Base-by-base conservation (phyloP, 192 early-diverging fungal species). In the Irineochytrium annulatum region DNA sequence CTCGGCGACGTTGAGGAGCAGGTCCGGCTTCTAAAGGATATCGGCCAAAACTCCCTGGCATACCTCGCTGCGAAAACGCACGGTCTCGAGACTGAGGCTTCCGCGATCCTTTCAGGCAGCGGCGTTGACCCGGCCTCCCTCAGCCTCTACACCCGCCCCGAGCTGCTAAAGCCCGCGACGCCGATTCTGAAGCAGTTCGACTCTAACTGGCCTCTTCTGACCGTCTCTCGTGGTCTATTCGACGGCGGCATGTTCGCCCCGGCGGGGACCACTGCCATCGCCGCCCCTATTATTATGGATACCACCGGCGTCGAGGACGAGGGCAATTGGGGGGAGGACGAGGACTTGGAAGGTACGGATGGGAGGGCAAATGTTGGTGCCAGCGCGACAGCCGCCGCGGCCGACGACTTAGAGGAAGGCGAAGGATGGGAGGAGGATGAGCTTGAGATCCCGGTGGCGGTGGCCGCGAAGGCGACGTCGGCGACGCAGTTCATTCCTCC, bases 1-100 rank as follows among this genome's bases (percentile, higher is more conserved):
- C 71, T 96, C 16, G 95, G 94, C 35, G 90, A 97, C 67, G 81
- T 93, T 30, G 90, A 94, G 54, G 94, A 97, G 55, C 94, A 96
- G 34, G 69, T 97, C 34, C 77, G 79, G 14, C 63, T 93, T 22
- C 71, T 97, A 45, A 79, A 83, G 43, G 94, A 97, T 27, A 82
- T 90, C 56, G 92, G 92, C 6, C 94, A 97, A 77, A 70, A 83
- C 88, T 68, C 89, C 14, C 79, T 99, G 35, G 97, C 97, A 3
- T 99, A 97, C 55, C 65, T 97, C 51, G 87, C 94, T 19, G 94
- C 95, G 24, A 87, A 89, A 71, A 86, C 89, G 11, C 87, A 97
- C 53, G 95, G 94, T 1, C 77, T 99, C 27, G 77, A 67, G 1
- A 92, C 92, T 13, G 85, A 90, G 60, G 97, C 94, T 3, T 85